Conservation (phyloP, 148 eudicot genomes). For the Rhododendron griersonianum region DNA sequence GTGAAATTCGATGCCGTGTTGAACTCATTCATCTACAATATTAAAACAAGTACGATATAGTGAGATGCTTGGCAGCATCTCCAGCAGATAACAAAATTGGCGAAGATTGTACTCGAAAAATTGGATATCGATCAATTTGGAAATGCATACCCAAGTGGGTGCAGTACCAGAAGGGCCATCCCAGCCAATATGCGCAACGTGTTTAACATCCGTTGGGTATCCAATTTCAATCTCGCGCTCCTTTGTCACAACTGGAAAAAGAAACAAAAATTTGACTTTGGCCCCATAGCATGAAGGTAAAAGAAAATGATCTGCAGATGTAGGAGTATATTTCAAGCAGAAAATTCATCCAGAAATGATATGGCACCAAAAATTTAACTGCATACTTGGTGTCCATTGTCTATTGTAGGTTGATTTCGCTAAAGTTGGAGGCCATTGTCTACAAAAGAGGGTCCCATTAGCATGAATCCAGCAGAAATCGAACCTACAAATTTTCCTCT, state of each 20-base stretch:
- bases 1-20: slow-evolving; percentile 36
- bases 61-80: no score
- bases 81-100: not conserved
- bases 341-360: not conserved
- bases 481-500: no score
- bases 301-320: not conserved
- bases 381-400: no score
- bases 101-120: not conserved
- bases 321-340: no score
- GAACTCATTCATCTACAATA: slow-evolving; percentile 51
- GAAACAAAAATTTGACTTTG: not conserved
- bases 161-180: slow-evolving; percentile 64
- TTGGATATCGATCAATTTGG: not conserved
- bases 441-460: no score
- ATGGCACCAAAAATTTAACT: not conserved
- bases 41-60: not conserved
- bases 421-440: no score
- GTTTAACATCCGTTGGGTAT: slow-evolving; percentile 80
- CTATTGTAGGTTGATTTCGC: no score
- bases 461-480: no score
- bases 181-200: slow-evolving; percentile 83
- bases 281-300: not conserved
- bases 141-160: slow-evolving; percentile 64
- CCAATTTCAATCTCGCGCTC: slow-evolving; percentile 81
- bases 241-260: slow-evolving; percentile 32